These are phyloP conservation scores for Penicillium goetzii DNA, from an alignment of 495 filamentous ascomycete genomes.

Conservation along the genomic window DNA sequence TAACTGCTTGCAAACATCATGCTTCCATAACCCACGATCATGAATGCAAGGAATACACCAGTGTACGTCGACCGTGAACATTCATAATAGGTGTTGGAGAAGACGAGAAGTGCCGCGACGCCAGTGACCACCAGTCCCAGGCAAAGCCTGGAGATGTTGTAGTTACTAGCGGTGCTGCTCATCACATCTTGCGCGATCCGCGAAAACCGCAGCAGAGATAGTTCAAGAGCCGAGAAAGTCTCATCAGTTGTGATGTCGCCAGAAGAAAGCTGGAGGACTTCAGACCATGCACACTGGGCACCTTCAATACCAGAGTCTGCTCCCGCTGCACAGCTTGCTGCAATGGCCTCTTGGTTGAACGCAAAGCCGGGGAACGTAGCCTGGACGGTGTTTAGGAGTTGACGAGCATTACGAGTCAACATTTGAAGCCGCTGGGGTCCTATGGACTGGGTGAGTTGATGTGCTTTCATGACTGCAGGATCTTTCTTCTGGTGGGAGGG, in stretches of 20 bases:
- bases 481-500: neutral
- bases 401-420: conserved; percentile 72
- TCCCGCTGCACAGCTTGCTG: conserved; percentile 46
- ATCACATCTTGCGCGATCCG: conserved; percentile 71
- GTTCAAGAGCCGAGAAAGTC: conserved; percentile 22
- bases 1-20: conserved; percentile 99
- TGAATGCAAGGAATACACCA: conserved; percentile 38
- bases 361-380: conserved; percentile 64
- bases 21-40: conserved; percentile 62
- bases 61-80: conserved; percentile 29
- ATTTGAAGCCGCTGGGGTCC: conserved; percentile 62
- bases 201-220: conserved; percentile 58
- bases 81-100: conserved; percentile 29
- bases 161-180: conserved; percentile 89
- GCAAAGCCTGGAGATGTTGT: conserved; percentile 67
- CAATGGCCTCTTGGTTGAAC: conserved; percentile 47
- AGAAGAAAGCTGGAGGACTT: conserved; percentile 29
- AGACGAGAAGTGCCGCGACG: conserved; percentile 44
- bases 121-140: conserved; percentile 56
- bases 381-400: conserved; percentile 73
- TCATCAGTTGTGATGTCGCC: conserved; percentile 8
- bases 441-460: conserved; percentile 17
- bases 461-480: neutral
- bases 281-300: conserved; percentile 69
- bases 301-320: conserved; percentile 55